Evolutionary conservation across 192 early-diverging fungal genomes (phyloP), one percentile per base, ranked within the genome.

Genomic region (Geranomyces michiganensis): DNA sequence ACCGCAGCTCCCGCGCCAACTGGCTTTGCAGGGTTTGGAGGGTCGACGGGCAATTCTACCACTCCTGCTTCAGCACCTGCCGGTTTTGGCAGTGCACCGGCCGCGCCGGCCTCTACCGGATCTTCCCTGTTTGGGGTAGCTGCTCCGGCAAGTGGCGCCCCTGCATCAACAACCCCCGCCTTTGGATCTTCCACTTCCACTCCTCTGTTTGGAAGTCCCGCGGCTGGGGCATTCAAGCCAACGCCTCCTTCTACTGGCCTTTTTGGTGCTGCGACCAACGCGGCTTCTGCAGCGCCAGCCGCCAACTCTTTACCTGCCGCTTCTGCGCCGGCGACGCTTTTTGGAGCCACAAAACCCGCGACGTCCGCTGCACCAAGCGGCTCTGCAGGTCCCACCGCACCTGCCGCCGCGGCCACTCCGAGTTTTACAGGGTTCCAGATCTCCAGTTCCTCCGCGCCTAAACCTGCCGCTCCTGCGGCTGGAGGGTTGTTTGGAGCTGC

Each of bases 261-360:
- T 32, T 41, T 32, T 6, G 44, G 68, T 60, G 29, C 58, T 60
- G 31, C 58, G 2, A 7, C 58, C 36, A 41, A 41, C 7, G 58
- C 58, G 58, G 17, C 9, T 27, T 31, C 72, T 22, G 64, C 65
- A 7, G 62, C 71, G 7, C 29, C 66, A 26, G 66, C 68, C 32
- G 12, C 36, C 58, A 51, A 62, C 68, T 24, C 68, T 7, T 9
- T 6, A 7, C 51, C 51, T 53, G 51, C 51, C 51, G 51, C 51
- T 53, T 15, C 51, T 47, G 46, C 46, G 19, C 12, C 46, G 12
- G 46, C 46, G 46, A 47, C 46, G 15, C 51, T 41, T 7, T 41
- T 41, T 10, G 36, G 36, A 41, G 14, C 46, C 26, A 19, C 29
- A 44, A 66, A 36, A 14, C 22, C 47, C 19, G 24, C 44, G 26